Evolutionary conservation across 169 alveolate genomes (phyloP).

Genomic region (Eimeria sp.): DNA sequence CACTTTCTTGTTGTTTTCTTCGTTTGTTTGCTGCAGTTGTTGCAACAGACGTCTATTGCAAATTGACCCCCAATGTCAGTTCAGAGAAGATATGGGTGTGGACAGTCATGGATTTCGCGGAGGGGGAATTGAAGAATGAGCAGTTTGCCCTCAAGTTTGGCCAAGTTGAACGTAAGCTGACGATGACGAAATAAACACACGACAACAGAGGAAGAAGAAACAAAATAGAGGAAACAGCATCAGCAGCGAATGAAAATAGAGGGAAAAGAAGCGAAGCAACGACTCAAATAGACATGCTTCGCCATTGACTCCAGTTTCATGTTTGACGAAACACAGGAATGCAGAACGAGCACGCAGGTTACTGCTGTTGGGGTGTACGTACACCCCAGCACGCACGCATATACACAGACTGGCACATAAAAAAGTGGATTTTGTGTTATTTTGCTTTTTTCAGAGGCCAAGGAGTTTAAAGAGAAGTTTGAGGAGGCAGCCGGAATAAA

Average conservation of each 20-base stretch:
- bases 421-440: too few relatives aligned
- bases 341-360: not conserved
- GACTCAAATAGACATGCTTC: too few relatives aligned
- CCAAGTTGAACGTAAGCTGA: slow-evolving; percentile 90
- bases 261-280: too few relatives aligned
- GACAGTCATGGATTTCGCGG: slow-evolving; percentile 98
- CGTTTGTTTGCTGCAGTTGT: slow-evolving; percentile 81
- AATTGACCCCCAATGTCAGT: slow-evolving; percentile 97
- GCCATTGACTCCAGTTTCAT: too few relatives aligned
- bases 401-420: not conserved
- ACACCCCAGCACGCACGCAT: not conserved
- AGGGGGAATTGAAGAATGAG: slow-evolving; percentile 95
- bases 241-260: too few relatives aligned
- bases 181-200: not conserved
- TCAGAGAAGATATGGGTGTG: slow-evolving; percentile 98
- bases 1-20: slow-evolving; percentile 22
- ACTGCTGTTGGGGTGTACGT: not conserved
- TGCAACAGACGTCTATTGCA: slow-evolving; percentile 93
- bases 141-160: slow-evolving; percentile 97
- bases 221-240: not conserved
- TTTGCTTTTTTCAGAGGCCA: slow-evolving; percentile 87
- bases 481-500: slow-evolving; percentile 95
- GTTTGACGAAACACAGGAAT: not conserved
- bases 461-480: slow-evolving; percentile 92
- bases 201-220: not conserved